These are phyloP conservation scores for Aristolochia contorta DNA, from an alignment of 164 flowering plant species.

Conservation along the genomic window DNA sequence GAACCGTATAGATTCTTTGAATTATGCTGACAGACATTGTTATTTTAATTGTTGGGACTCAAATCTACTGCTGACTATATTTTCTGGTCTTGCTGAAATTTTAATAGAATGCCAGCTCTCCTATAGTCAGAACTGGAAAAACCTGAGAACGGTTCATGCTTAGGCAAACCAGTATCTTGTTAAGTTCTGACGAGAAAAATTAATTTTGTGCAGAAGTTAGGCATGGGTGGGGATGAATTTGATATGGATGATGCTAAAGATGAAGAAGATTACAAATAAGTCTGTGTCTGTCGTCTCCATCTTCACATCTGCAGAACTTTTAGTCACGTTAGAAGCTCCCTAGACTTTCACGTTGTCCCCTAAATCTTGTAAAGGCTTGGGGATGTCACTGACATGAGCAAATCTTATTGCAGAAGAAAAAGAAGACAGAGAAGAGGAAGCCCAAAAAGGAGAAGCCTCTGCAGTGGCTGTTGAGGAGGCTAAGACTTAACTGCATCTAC, in stretches of 20 bases:
- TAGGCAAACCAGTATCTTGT: not conserved
- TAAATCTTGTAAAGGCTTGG: not conserved
- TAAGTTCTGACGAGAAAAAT: slow-evolving; percentile 10
- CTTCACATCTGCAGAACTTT: not conserved
- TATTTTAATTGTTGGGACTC: no score
- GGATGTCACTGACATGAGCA: no score
- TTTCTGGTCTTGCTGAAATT: no score
- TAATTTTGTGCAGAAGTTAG: slow-evolving; percentile 23
- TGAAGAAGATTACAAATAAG: slow-evolving; percentile 19
- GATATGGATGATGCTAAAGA: slow-evolving; percentile 23
- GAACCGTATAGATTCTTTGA: no score
- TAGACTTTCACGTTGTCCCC: no score
- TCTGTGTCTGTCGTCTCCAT: not conserved
- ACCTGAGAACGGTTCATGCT: not conserved
- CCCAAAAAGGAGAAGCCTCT: slow-evolving; percentile 6
- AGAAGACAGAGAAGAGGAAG: slow-evolving; percentile 11
- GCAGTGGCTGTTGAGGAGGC: slow-evolving; percentile 11
- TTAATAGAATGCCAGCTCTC: no score
- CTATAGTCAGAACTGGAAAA: not conserved
- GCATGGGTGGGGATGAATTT: slow-evolving; percentile 28
- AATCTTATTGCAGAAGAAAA: slow-evolving; percentile 11
- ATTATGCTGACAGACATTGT: no score
- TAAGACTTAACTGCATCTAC: slow-evolving; percentile 12
- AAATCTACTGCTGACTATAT: no score
- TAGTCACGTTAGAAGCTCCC: no score